Base-by-base conservation (phyloP, 2,329 filamentous ascomycete species). In the Dothistroma pini region DNA sequence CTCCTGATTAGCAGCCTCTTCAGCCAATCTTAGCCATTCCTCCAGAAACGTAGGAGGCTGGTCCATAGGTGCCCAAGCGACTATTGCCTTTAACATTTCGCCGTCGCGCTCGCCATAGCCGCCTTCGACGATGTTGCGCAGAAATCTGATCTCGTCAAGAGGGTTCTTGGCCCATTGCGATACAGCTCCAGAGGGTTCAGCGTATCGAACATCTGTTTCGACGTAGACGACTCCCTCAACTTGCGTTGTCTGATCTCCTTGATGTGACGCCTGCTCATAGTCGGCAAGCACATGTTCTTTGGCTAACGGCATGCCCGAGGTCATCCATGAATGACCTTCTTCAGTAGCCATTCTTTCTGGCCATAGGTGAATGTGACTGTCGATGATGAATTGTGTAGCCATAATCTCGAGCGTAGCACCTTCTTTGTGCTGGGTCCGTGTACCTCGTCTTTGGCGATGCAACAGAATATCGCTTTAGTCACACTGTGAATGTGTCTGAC, bases 281-380 rank as follows among this genome's bases (percentile, higher is more conserved):
- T 74, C 68, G 38, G 65, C 57, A 9, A 73, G 64, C 1, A 88
- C 87, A 74, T 87, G 85, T 66, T 87, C 85, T 55, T 82, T 82
- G 54, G 84, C 81, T 55, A 96, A 80, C 4, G 85, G 81, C 70
- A 82, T 76, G 52, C 80, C 77, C 5, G 84, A 77, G 3, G 75
- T 82, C 77, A 85, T 84, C 92, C 91, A 96, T 60, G 84, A 78
- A 64, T 96, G 84, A 44, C 84, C 83, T 58, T 81, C 72, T 56
- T 89, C 72, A 69, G 93, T 75, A 1, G 74, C 73, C 52, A 78
- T 89, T 57, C 84, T 83, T 51, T 80, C 76, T 50, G 91, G 89
- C 80, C 86, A 96, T 71, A 97, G 86, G 78, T 97, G 93, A 76
- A 97, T 89, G 80, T 97, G 93, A 44, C 91, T 89, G 80, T 97